Evolutionary conservation across 2,329 filamentous ascomycete genomes (phyloP).

Genomic region (Ceratocystis cacaofunesta): DNA sequence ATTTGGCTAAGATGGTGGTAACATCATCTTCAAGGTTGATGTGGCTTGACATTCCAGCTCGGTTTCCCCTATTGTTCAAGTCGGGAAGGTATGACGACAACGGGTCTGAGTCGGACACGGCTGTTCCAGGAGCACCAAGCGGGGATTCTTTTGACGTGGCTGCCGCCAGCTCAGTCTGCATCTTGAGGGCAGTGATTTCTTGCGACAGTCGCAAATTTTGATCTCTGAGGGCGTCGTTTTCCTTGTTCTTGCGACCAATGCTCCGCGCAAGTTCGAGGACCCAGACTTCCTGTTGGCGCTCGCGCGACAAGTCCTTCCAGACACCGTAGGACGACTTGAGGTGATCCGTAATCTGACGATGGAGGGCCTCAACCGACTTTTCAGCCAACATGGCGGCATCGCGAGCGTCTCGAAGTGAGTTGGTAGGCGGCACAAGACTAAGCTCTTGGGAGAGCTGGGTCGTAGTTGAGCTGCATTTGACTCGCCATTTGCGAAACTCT

Average conservation of each 20-base stretch:
- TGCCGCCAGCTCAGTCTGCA: conserved; percentile 42
- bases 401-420: conserved; percentile 28
- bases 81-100: conserved; percentile 33
- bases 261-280: conserved; percentile 45
- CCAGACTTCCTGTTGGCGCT: conserved; percentile 46
- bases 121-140: conserved; percentile 35
- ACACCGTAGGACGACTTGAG: conserved; percentile 61
- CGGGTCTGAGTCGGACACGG: conserved; percentile 36
- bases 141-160: conserved; percentile 34
- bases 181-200: conserved; percentile 41
- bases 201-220: conserved; percentile 38
- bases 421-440: conserved; percentile 28
- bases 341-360: conserved; percentile 58
- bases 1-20: conserved; percentile 36
- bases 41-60: conserved; percentile 10
- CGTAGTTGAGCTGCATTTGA: conserved; percentile 35
- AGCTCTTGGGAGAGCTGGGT: conserved; percentile 37
- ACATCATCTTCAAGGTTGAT: conserved; percentile 34
- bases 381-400: conserved; percentile 36
- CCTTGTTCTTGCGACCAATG: conserved; percentile 41
- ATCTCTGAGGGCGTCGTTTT: conserved; percentile 37
- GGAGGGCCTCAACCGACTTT: conserved; percentile 41
- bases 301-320: conserved; percentile 51
- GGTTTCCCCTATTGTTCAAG: conserved; percentile 26
- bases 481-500: conserved; percentile 51